Conservation (phyloP, 192 early-diverging fungal genomes). For the Jimgerdemannia lactiflua region DNA sequence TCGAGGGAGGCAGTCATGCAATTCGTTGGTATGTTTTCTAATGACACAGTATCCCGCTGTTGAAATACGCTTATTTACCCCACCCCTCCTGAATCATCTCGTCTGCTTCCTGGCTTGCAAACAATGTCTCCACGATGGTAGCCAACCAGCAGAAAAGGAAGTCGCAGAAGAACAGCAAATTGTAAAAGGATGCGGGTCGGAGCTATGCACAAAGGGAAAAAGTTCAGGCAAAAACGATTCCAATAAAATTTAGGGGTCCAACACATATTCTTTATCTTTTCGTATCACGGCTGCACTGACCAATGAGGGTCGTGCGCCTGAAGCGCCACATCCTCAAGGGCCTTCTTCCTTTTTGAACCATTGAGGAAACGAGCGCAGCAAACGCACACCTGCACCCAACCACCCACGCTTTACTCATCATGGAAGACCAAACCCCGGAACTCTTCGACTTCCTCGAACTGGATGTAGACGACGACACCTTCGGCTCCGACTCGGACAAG, state of each 20-base stretch:
- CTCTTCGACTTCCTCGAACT: not conserved
- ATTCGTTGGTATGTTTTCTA: conserved; percentile 34
- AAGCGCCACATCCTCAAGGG: too few relatives aligned
- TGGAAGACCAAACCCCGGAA: not conserved
- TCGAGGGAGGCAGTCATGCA: conserved; percentile 43
- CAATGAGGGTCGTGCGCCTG: too few relatives aligned
- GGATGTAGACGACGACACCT: not conserved
- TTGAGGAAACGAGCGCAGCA: too few relatives aligned
- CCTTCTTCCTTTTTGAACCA: too few relatives aligned
- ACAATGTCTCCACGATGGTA: not conserved
- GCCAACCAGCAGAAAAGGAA: not conserved
- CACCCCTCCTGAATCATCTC: too few relatives aligned
- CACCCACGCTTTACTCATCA: too few relatives aligned
- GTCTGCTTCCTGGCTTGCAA: too few relatives aligned
- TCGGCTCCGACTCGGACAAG: not conserved
- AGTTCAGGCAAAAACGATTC: too few relatives aligned
- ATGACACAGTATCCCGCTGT: not conserved
- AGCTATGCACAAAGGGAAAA: not conserved
- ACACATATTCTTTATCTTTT: too few relatives aligned
- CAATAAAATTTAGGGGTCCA: too few relatives aligned
- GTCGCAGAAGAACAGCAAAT: not conserved
- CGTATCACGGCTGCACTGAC: too few relatives aligned
- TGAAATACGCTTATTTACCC: not conserved
- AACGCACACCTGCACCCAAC: too few relatives aligned
- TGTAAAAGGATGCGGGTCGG: not conserved